Evolutionary conservation across 192 early-diverging fungal genomes (phyloP).

Genomic region (Podila epicladia): DNA sequence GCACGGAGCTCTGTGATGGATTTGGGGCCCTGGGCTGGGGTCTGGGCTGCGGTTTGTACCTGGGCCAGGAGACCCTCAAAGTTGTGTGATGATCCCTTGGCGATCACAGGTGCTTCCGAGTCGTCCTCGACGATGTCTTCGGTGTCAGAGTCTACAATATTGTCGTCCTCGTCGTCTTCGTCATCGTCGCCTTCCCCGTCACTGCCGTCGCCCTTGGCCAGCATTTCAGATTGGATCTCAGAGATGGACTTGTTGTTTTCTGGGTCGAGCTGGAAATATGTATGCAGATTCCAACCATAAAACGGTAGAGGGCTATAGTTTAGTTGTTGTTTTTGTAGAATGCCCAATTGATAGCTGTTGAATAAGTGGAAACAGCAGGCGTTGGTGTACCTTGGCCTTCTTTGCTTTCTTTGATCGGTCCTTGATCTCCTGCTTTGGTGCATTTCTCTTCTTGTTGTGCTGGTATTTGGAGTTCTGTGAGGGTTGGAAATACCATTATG

Average conservation of each 20-base stretch:
- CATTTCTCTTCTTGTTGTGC: constrained; percentile 86
- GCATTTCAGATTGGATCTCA: constrained; percentile 67
- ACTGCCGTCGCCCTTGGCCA: constrained; percentile 49
- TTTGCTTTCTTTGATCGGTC: constrained; percentile 86
- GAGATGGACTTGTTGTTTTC: constrained; percentile 77
- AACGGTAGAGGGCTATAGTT: background rate
- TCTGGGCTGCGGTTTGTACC: constrained; percentile 39
- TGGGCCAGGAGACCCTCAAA: constrained; percentile 42
- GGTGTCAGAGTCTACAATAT: constrained; percentile 31
- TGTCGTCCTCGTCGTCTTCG: constrained; percentile 31
- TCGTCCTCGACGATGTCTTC: constrained; percentile 51
- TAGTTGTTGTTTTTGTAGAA: too few relatives aligned
- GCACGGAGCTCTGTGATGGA: constrained; percentile 30
- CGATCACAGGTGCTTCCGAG: constrained; percentile 36
- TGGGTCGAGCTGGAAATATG: constrained; percentile 74
- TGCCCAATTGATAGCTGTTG: too few relatives aligned
- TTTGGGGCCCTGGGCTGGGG: constrained; percentile 41
- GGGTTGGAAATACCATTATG: background rate
- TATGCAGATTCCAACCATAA: background rate
- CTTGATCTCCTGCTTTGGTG: constrained; percentile 81
- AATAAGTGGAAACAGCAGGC: background rate
- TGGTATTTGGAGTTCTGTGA: constrained; percentile 62
- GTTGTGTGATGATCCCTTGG: constrained; percentile 33
- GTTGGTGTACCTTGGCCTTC: constrained; percentile 72
- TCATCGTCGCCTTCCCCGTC: constrained; percentile 40